Evolutionary conservation across 805 yeast species (phyloP).

Genomic region (Saccharomycopsis amapae): DNA sequence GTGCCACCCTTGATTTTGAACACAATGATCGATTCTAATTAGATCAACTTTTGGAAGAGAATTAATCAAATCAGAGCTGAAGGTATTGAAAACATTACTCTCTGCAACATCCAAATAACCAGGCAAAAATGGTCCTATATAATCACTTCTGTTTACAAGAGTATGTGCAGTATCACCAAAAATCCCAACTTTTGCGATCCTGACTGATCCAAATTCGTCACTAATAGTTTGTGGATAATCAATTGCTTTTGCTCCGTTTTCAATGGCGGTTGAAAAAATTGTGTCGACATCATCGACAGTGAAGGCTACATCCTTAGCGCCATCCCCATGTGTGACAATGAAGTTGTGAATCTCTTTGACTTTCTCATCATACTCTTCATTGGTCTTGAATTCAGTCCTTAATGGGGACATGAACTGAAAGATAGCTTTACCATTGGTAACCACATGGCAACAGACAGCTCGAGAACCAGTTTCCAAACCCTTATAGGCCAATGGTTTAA

Average conservation of each 20-base stretch:
- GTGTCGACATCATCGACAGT: slow-evolving; percentile 44
- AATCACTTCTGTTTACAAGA: slow-evolving; percentile 39
- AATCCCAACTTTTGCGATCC: slow-evolving; percentile 43
- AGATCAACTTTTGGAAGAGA: slow-evolving; percentile 35
- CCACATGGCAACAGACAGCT: slow-evolving; percentile 49
- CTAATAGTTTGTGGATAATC: slow-evolving; percentile 26
- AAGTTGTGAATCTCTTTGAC: slow-evolving; percentile 39
- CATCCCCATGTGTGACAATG: slow-evolving; percentile 60
- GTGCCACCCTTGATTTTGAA: slow-evolving; percentile 70
- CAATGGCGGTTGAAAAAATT: slow-evolving; percentile 40
- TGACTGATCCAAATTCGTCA: slow-evolving; percentile 46
- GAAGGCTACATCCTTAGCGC: slow-evolving; percentile 72
- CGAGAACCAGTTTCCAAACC: slow-evolving; percentile 67
- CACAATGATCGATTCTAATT: slow-evolving; percentile 64
- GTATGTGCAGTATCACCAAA: slow-evolving; percentile 68
- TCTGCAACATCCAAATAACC: slow-evolving; percentile 28
- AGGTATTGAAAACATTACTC: slow-evolving; percentile 2
- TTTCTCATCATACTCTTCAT: slow-evolving; percentile 23
- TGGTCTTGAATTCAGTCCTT: slow-evolving; percentile 25
- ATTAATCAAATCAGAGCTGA: not conserved
- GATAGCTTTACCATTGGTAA: slow-evolving; percentile 46
- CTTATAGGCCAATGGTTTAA: slow-evolving; percentile 50
- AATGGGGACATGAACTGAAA: slow-evolving; percentile 41
- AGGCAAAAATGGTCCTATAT: slow-evolving; percentile 45
- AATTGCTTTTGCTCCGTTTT: slow-evolving; percentile 43